Evolutionary conservation across 202 grass and related monocot genomes (phyloP).

Genomic region (Setaria italica): DNA sequence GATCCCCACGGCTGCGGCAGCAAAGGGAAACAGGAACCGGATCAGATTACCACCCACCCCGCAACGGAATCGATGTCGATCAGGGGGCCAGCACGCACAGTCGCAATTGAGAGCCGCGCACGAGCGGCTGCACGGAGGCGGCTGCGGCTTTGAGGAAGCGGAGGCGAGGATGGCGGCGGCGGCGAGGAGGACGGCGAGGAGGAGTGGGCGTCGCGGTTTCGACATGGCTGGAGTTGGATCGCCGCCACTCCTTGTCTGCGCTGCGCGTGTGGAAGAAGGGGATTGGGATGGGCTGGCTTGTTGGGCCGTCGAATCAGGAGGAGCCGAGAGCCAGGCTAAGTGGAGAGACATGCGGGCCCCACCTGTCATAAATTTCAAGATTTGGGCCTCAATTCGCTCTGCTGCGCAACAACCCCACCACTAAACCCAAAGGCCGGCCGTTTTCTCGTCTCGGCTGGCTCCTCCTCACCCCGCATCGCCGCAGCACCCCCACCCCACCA

Average conservation of each 20-base stretch:
- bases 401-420: neutral
- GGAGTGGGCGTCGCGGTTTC: slow-evolving; percentile 31
- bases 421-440: neutral
- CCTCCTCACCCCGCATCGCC: neutral
- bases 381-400: too few species aligned
- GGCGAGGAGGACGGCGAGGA: neutral
- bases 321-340: neutral
- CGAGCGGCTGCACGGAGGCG: slow-evolving; percentile 66
- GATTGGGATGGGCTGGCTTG: neutral
- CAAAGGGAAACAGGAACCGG: neutral
- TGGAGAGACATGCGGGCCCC: too few species aligned
- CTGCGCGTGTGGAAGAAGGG: too few species aligned
- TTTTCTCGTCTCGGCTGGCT: too few species aligned
- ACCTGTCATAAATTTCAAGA: neutral
- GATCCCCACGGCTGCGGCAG: slow-evolving; percentile 67
- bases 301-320: neutral
- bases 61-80: neutral
- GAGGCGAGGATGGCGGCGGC: neutral
- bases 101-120: slow-evolving; percentile 80
- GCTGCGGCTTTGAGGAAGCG: slow-evolving; percentile 36
- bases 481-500: neutral
- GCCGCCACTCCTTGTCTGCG: too few species aligned
- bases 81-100: slow-evolving; percentile 37
- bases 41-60: neutral
- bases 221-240: neutral